Evolutionary conservation across 768 basidiomycete species (phyloP).

Genomic region (Mycena chlorophos): DNA sequence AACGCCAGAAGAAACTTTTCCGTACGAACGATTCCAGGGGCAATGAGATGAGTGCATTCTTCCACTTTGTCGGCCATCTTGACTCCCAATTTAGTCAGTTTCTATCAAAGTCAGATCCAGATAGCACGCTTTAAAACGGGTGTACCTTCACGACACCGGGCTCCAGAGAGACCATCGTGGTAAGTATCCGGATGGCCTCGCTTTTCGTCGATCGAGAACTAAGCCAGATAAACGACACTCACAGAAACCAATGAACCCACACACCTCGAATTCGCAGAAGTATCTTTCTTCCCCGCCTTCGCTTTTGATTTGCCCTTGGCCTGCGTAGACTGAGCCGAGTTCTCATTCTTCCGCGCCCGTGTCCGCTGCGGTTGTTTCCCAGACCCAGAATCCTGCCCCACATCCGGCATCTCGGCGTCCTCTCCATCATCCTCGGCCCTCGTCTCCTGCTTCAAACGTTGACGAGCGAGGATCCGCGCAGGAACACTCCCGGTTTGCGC

Average conservation of each 20-base stretch:
- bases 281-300: conserved; percentile 3
- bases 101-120: conserved; percentile 37
- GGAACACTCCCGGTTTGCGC: not conserved
- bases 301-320: conserved; percentile 6
- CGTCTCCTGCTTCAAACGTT: not conserved
- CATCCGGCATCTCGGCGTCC: not conserved
- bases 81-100: conserved; percentile 63
- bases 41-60: conserved; percentile 81
- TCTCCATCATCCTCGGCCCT: not conserved
- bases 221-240: not conserved
- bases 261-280: conserved; percentile 6
- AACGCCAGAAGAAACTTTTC: conserved; percentile 87
- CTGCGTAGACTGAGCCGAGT: not conserved
- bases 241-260: not conserved
- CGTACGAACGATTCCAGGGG: conserved; percentile 69
- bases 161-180: conserved; percentile 61
- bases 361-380: conserved; percentile 1
- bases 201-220: conserved; percentile 5
- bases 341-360: not conserved
- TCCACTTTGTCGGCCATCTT: conserved; percentile 57
- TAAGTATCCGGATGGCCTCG: conserved; percentile 53
- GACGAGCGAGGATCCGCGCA: not conserved
- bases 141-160: conserved; percentile 64
- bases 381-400: not conserved
- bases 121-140: conserved; percentile 5